Evolutionary conservation across 192 early-diverging fungal genomes (phyloP).

Genomic region (Entomortierella lignicola): DNA sequence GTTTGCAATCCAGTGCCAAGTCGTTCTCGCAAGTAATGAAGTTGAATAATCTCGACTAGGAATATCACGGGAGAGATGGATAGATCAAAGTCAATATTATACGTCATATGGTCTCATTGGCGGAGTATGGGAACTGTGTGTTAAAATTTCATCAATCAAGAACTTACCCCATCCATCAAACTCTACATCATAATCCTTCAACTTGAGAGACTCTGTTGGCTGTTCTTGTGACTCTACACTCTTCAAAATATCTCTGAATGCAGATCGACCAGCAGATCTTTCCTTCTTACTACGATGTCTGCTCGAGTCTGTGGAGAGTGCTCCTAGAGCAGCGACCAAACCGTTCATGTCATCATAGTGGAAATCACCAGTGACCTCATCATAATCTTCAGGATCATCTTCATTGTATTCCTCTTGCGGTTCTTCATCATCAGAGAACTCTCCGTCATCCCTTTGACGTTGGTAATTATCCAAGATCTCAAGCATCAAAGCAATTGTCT

Average conservation of each 20-base stretch:
- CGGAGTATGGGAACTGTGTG: too few relatives aligned
- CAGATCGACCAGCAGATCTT: slow-evolving; percentile 65
- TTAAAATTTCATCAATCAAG: too few relatives aligned
- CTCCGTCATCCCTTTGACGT: slow-evolving; percentile 26
- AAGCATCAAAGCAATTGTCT: slow-evolving; percentile 80
- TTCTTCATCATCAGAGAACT: slow-evolving; percentile 47
- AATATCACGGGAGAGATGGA: too few relatives aligned
- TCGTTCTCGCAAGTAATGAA: slow-evolving; percentile 37
- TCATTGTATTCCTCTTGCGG: slow-evolving; percentile 43
- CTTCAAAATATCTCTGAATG: slow-evolving; percentile 73
- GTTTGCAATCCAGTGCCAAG: slow-evolving; percentile 43
- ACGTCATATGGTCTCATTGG: background rate
- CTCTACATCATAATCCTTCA: slow-evolving; percentile 57
- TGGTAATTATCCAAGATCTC: slow-evolving; percentile 60
- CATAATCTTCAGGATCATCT: slow-evolving; percentile 56
- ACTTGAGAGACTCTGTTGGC: slow-evolving; percentile 64
- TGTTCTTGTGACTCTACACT: slow-evolving; percentile 67
- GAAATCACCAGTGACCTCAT: slow-evolving; percentile 39
- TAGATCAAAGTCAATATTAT: too few relatives aligned
- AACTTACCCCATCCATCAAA: slow-evolving; percentile 71
- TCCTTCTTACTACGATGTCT: slow-evolving; percentile 69
- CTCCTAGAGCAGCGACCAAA: slow-evolving; percentile 64
- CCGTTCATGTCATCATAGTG: slow-evolving; percentile 69
- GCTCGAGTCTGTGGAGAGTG: slow-evolving; percentile 67
- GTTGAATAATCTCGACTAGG: slow-evolving; percentile 48